Evolutionary conservation across 2,329 filamentous ascomycete genomes (phyloP).

Genomic region (Waltergamsia citrina): DNA sequence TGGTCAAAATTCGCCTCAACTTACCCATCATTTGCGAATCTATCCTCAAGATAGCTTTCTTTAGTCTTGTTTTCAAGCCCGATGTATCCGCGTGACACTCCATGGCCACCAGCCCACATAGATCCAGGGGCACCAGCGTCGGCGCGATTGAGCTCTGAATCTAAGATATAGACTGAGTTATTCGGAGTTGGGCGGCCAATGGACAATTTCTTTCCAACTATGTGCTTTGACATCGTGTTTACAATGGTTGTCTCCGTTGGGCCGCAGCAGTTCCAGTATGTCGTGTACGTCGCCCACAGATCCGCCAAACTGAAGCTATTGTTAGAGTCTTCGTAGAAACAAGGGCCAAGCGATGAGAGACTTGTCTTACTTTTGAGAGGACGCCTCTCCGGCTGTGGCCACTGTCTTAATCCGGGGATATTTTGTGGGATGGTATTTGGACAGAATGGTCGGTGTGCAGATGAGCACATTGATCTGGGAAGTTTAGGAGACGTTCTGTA

Average conservation of each 20-base stretch:
- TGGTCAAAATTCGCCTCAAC: no score
- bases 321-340: constrained; percentile 1
- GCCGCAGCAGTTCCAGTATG: constrained; percentile 9
- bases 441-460: constrained; percentile 34
- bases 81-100: constrained; percentile 38
- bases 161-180: constrained; percentile 37
- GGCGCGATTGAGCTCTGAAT: constrained; percentile 24
- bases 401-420: constrained; percentile 18
- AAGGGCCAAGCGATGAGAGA: background rate
- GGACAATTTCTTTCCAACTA: constrained; percentile 25
- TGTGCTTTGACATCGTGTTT: constrained; percentile 35
- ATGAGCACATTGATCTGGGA: constrained; percentile 19
- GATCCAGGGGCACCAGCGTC: constrained; percentile 29
- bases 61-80: constrained; percentile 34
- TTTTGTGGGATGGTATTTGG: constrained; percentile 24
- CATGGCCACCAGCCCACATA: constrained; percentile 38
- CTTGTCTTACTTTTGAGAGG: constrained; percentile 16
- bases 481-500: background rate
- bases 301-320: constrained; percentile 5
- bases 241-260: constrained; percentile 33
- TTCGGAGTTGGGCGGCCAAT: constrained; percentile 40
- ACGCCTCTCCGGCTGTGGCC: constrained; percentile 7
- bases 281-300: constrained; percentile 6
- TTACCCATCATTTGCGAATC: constrained; percentile 33
- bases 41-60: constrained; percentile 30